Percentiles rank a stretch among this genome's conserved stretches.
Conservation (phyloP, 2,329 filamentous ascomycete genomes). For the Colletotrichum spaethianum region DNA sequence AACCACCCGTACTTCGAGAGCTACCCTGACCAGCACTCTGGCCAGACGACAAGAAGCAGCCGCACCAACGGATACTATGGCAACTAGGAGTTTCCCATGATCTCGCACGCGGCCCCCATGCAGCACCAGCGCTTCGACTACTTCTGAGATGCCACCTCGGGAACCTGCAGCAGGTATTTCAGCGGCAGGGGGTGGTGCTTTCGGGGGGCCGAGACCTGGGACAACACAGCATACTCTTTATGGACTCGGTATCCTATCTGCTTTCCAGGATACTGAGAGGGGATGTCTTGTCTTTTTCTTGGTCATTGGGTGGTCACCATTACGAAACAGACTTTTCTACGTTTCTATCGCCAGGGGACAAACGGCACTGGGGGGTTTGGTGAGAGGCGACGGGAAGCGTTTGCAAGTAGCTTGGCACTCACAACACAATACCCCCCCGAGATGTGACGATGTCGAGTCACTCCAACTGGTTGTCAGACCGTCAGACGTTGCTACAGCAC, state of each 20-base stretch:
- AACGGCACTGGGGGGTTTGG: background rate
- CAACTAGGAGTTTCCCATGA: conserved; percentile 34
- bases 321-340: conserved; percentile 21
- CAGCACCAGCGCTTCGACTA: conserved; percentile 28
- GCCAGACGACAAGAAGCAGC: conserved; percentile 31
- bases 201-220: conserved; percentile 4
- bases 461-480: conserved; percentile 9
- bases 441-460: conserved; percentile 19
- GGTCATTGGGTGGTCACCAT: conserved; percentile 11
- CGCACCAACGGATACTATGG: conserved; percentile 43
- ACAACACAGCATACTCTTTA: conserved; percentile 29
- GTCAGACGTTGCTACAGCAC: background rate
- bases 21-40: conserved; percentile 50
- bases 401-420: conserved; percentile 18
- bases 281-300: conserved; percentile 19
- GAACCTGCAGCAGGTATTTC: conserved; percentile 1
- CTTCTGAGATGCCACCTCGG: conserved; percentile 15
- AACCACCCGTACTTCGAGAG: conserved; percentile 85
- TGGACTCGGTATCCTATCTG: conserved; percentile 22
- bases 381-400: conserved; percentile 21
- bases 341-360: conserved; percentile 12
- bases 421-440: background rate
- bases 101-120: conserved; percentile 27
- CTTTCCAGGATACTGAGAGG: conserved; percentile 39
- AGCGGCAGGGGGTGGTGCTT: background rate